Evolutionary conservation across 768 basidiomycete genomes (phyloP), one percentile per base, ranked within the genome.

Genomic region (Cystofilobasidium capitatum): DNA sequence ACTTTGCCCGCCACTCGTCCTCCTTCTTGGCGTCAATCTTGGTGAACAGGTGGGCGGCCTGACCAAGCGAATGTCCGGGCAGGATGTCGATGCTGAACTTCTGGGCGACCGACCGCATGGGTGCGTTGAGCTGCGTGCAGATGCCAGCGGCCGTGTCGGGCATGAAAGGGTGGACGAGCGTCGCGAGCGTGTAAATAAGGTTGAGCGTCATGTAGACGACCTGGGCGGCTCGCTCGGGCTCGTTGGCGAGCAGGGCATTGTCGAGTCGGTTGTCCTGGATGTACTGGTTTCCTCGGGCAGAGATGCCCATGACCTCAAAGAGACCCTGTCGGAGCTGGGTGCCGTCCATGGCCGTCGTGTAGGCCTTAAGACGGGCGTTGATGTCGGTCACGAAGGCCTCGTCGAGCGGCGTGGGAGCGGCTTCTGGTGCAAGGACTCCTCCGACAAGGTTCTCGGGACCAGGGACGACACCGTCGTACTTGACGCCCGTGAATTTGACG

Each of bases 151-250:
- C 85, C 0, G 89, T 94, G 16, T 86, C 82, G 45, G 96, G 96
- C 92, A 99, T 97, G 85, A 91, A 99, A 0, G 96, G 94, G 75
- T 92, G 87, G 71, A 91, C 78, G 72, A 96, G 80, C 35, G 85
- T 86, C 16, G 90, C 88, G 65, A 99, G 81, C 42, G 86, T 79
- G 76, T 96, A 98, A 76, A 98, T 94, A 71, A 99, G 80, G 79
- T 97, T 97, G 77, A 91, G 26, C 13, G 92, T 88, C 62, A 91
- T 86, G 58, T 88, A 85, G 67, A 98, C 80, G 71, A 98, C 93
- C 73, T 89, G 86, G 3, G 88, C 92, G 73, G 91, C 94, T 67
- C 91, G 88, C 65, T 82, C 81, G 2, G 91, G 90, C 70, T 91
- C 82, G 70, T 85, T 83, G 12, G 83, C 79, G 80, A 94, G 86